Conservation (phyloP, 2,329 filamentous ascomycete species). For the Fusarium scirpi region DNA sequence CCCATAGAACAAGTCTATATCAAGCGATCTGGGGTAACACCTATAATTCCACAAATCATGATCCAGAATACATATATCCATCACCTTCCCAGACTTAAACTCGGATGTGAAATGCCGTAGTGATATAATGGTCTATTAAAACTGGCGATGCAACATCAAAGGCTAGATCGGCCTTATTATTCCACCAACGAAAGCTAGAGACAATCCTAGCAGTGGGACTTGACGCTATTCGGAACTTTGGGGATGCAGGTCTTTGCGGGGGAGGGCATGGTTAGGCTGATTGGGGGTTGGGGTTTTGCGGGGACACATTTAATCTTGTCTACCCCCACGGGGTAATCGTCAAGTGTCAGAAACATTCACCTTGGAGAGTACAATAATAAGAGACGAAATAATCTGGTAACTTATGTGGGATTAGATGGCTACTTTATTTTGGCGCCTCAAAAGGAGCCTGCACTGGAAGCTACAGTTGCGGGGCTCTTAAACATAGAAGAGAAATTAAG, state of each 20-base stretch:
- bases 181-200: conserved; percentile 18
- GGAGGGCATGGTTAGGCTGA: neutral
- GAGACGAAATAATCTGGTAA: too few relatives aligned
- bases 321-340: conserved; percentile 11
- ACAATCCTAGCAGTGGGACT: neutral
- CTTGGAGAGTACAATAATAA: too few relatives aligned
- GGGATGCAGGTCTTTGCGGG: conserved; percentile 3
- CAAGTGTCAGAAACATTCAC: neutral
- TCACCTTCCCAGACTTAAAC: neutral
- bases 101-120: conserved; percentile 22
- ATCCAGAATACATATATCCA: neutral
- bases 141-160: neutral
- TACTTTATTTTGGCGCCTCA: too few relatives aligned
- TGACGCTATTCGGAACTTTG: conserved; percentile 12
- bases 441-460: too few relatives aligned
- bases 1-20: neutral
- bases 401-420: too few relatives aligned
- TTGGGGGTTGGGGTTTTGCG: conserved; percentile 23
- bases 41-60: conserved; percentile 24
- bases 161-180: conserved; percentile 8
- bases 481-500: too few relatives aligned
- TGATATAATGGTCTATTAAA: neutral
- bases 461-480: too few relatives aligned
- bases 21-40: accelerated
- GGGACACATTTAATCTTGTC: neutral